Conservation (phyloP, 1,284 basidiomycete genomes). For the Boletellus dicymbophilus region DNA sequence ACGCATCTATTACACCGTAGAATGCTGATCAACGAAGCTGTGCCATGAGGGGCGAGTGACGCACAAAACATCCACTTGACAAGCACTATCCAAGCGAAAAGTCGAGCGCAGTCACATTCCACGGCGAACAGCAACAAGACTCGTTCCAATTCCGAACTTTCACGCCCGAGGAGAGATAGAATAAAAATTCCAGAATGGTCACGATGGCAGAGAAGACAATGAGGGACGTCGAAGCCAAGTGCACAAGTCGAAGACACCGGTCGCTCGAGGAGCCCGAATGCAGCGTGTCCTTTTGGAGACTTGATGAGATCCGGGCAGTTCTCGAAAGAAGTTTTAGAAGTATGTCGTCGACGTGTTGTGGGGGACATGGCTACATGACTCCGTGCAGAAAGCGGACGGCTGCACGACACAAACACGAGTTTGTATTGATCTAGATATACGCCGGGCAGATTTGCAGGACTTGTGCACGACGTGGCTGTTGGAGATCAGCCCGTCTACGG, state of each 20-base stretch:
- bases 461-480: too few species aligned
- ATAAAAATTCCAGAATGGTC: slow-evolving; percentile 83
- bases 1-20: slow-evolving; percentile 82
- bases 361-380: slow-evolving; percentile 29
- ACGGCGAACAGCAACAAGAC: slow-evolving; percentile 82
- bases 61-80: slow-evolving; percentile 66
- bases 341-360: slow-evolving; percentile 36
- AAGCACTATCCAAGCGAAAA: slow-evolving; percentile 58
- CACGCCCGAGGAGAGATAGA: slow-evolving; percentile 68
- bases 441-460: too few species aligned
- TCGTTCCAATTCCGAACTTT: slow-evolving; percentile 83
- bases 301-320: slow-evolving; percentile 41
- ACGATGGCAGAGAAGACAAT: slow-evolving; percentile 75
- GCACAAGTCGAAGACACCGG: slow-evolving; percentile 69
- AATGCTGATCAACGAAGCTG: slow-evolving; percentile 53
- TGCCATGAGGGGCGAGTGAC: slow-evolving; percentile 34
- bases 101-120: slow-evolving; percentile 75
- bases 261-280: slow-evolving; percentile 65
- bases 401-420: slow-evolving; percentile 24
- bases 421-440: slow-evolving; percentile 34
- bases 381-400: slow-evolving; percentile 39
- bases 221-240: slow-evolving; percentile 61
- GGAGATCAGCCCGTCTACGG: too few species aligned
- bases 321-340: slow-evolving; percentile 39
- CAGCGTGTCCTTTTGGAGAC: slow-evolving; percentile 58